Conservation (phyloP, 306 rosid genomes). For the Vigna trinervia region DNA sequence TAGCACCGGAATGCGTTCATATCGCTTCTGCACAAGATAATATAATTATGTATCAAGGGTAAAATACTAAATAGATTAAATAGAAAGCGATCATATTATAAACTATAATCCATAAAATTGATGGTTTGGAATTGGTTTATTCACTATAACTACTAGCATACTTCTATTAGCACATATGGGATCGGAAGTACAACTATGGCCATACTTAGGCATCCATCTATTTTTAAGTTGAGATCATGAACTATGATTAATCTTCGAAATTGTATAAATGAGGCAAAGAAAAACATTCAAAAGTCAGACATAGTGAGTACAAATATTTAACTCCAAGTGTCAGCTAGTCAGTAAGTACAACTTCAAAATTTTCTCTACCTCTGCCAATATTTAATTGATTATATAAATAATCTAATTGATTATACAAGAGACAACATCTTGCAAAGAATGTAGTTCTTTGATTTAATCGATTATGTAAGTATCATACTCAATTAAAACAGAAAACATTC, state of each 20-base stretch:
- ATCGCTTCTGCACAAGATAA: constrained; percentile 53
- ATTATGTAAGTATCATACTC: too few relatives aligned
- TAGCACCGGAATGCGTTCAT: constrained; percentile 55
- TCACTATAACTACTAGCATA: not conserved
- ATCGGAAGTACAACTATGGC: not conserved
- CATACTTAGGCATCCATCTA: not conserved
- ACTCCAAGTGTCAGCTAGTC: not conserved
- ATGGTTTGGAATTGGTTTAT: not conserved
- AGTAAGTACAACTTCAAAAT: constrained; percentile 15
- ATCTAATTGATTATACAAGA: too few relatives aligned
- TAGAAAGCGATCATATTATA: not conserved
- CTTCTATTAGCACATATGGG: constrained; percentile 5
- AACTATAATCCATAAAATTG: constrained; percentile 9
- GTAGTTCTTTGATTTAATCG: too few relatives aligned
- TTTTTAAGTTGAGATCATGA: not conserved
- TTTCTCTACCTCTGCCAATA: not conserved
- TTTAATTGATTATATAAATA: too few relatives aligned
- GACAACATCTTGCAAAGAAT: too few relatives aligned
- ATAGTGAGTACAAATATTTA: constrained; percentile 2
- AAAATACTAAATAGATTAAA: not conserved
- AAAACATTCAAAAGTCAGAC: not conserved
- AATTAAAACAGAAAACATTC: too few relatives aligned
- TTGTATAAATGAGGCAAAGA: not conserved
- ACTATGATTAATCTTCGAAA: not conserved
- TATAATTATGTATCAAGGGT: constrained; percentile 5